A percentile compares a stretch with the other conserved stretches of the same genome.
Conservation (phyloP, 2,329 filamentous ascomycete species). For the Exserohilum turcica region DNA sequence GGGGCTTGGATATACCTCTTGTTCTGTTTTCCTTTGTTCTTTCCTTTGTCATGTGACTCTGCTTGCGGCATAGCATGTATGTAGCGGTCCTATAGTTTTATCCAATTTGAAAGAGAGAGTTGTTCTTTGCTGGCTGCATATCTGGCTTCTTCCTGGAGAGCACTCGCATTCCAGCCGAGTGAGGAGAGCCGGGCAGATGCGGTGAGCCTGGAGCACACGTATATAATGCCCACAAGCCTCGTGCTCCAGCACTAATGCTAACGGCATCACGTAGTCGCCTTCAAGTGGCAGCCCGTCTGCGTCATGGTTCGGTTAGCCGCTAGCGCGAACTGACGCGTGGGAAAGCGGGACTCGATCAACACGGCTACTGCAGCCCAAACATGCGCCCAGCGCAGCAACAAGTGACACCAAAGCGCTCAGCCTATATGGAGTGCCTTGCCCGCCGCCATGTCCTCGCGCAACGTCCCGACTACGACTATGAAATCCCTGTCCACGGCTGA, state of each 20-base stretch:
- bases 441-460: constrained; percentile 43
- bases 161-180: no score
- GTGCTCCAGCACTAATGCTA: no score
- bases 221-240: no score
- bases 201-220: no score
- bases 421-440: constrained; percentile 33
- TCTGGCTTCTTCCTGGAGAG: no score
- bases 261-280: no score
- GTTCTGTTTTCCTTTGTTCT: not conserved
- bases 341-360: constrained; percentile 24
- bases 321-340: constrained; percentile 22
- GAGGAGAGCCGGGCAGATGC: no score
- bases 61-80: not conserved
- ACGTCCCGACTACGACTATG: constrained; percentile 33
- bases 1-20: constrained; percentile 19
- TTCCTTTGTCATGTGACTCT: not conserved
- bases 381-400: constrained; percentile 23
- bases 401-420: constrained; percentile 21
- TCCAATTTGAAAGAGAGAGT: not conserved
- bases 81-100: not conserved
- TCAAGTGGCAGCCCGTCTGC: constrained; percentile 9
- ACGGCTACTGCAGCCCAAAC: constrained; percentile 27
- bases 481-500: constrained; percentile 41
- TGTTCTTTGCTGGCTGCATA: not conserved
- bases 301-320: constrained; percentile 20